Evolutionary conservation across 805 yeast species (phyloP).

Genomic region (Candida endomychidarum): DNA sequence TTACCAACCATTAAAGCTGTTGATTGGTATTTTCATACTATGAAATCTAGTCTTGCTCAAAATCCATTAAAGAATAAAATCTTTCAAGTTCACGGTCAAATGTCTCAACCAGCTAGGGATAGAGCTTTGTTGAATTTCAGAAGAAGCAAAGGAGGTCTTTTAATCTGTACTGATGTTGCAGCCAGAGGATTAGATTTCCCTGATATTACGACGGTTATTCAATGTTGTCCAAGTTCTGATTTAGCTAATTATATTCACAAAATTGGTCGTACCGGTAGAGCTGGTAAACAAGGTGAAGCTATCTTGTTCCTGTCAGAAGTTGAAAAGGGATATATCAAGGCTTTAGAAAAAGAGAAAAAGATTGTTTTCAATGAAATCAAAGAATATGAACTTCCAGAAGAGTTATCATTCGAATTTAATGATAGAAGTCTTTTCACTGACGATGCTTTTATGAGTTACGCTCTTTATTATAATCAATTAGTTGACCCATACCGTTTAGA

Average conservation of each 20-base stretch:
- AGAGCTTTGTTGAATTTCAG: constrained; percentile 56
- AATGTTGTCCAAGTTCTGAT: constrained; percentile 73
- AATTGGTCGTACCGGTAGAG: constrained; percentile 95
- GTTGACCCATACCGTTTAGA: constrained; percentile 20
- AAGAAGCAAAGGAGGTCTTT: constrained; percentile 46
- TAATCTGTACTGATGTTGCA: constrained; percentile 88
- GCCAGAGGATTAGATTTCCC: constrained; percentile 98
- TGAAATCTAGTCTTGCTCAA: constrained; percentile 1
- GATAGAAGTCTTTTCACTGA: constrained; percentile 13
- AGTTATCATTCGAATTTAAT: constrained; percentile 23
- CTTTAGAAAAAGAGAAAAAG: constrained; percentile 49
- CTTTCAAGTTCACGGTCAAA: constrained; percentile 62
- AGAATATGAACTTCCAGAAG: constrained; percentile 39
- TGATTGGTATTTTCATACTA: constrained; percentile 48
- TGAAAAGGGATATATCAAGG: constrained; percentile 56
- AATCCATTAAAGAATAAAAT: constrained; percentile 17
- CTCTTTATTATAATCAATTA: constrained; percentile 28
- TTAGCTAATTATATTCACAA: constrained; percentile 85
- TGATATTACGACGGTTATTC: constrained; percentile 80
- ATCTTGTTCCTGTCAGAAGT: constrained; percentile 53
- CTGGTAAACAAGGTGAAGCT: constrained; percentile 77
- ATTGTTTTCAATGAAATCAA: constrained; percentile 50
- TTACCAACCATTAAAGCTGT: constrained; percentile 75
- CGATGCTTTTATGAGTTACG: constrained; percentile 12
- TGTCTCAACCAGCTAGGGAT: constrained; percentile 69